Evolutionary conservation across 306 rosid genomes (phyloP), one percentile per base, ranked within the genome.

Genomic region (Dryas alaskensis): DNA sequence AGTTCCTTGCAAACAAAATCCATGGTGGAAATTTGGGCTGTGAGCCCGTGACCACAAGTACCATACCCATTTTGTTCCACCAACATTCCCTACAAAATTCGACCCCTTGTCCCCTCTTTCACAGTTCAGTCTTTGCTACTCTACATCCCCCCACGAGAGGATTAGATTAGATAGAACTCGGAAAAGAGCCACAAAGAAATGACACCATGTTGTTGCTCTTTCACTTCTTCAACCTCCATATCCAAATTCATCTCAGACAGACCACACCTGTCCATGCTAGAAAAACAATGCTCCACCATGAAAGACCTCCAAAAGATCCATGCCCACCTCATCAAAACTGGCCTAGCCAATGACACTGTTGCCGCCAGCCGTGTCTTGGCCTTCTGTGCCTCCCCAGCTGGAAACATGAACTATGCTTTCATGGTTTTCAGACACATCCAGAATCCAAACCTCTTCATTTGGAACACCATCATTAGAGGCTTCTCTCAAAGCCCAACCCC

Each of bases 401-500:
- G 98, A 13, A 81, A 91, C 82, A 79, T 88, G n/a, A 78, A 85
- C 84, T 91, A 91, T 55, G 97, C 97, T 3, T 78, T 81, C 88
- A 48, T 73, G 80, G 66, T 89, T 25, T 93, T 93, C 71, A 13
- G 80, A 45, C 78, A 57, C 4, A 87, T 88, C 54, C 86, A 77
- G 11, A 79, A 55, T 22, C 94, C 91, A 58, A 93, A 83, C 67
- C 90, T 67, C 4, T 89, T 86, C 81, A 74, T 88, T 54, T 89
- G 98, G 96, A 93, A 89, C 81, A 89, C 92, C 13, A 80, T 91
- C 75, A 89, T 89, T 7, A 85, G 97, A 84, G 92, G 86, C 76
- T 94, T 89, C 85, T 88, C 94, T 53, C 72, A 84, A 47, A 89
- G 94, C 85, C 84, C 89, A 63, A 77, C 80, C 61, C 96, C 97